Base-by-base conservation (phyloP, 257 asterid species). In the Lantana camara region DNA sequence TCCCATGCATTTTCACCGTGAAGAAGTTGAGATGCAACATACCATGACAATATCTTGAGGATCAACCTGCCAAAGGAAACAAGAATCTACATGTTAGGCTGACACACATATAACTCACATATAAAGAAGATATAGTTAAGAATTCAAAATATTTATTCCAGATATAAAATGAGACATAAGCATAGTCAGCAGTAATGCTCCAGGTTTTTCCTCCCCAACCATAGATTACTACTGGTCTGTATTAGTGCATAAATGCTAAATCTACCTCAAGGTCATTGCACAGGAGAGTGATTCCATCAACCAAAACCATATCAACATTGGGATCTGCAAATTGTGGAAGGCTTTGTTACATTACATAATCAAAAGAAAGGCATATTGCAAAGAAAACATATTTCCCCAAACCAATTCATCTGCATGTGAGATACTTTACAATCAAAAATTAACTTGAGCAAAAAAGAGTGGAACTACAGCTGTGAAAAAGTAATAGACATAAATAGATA, bases 181-280 rank as follows among this genome's bases (percentile, higher is more conserved):
- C 24, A 45, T 14, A 45, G 17, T 16, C 51, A 45, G 15, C 51
- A 45, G 51, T 17, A 15, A 45, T 5, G 51, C 23, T 45, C 17
- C 23, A 45, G 24, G 10, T 15, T 45, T 16, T 45, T 45, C 22
- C 22, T 45, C 24, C 16, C 51, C 23, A 16, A 45, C 14, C 49
- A 42, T 42, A 45, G 22, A 15, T 45, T 15, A 45, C 9, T 15
- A 45, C 23, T 45, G 51, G 1, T 15, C 11, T 16, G 23, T n/a
- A 21, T 8, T 40, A 22, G 20, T 7, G 22, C 13, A 16, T 9
- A 7, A 35, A 10, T 35, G 40, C 8, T 48, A 47, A 48, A 46
- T 24, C 60, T 69, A 82, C 88, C 85, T 79, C 81, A 58, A 82
- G 68, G 65, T 82, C 83, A 57, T 57, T 77, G 69, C 88, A 82